Percentiles rank a stretch among this genome's conserved stretches.
phyloP scores from a whole-genome alignment of 2,329 filamentous ascomycete species.

The Esteya vermicola region DNA sequence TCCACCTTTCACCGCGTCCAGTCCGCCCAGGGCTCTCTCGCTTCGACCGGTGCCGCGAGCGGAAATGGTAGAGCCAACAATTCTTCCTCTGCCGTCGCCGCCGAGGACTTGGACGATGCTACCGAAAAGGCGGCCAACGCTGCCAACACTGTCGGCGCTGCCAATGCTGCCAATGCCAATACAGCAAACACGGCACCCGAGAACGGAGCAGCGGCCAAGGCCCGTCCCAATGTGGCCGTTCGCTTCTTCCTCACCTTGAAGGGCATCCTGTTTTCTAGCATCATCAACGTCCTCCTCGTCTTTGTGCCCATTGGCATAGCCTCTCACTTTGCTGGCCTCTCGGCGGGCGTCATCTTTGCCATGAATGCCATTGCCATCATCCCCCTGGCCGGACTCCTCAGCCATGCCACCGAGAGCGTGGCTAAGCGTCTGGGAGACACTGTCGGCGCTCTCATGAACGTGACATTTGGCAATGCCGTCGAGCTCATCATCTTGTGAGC shows the following conservation, averaged over 20 bases:
- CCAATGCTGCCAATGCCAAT: not conserved
- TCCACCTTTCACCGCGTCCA: not conserved
- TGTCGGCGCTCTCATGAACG: slow-evolving; percentile 76
- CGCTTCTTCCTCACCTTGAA: slow-evolving; percentile 29
- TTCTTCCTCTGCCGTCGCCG: not conserved
- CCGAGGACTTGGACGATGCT: not conserved
- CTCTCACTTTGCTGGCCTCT: slow-evolving; percentile 25
- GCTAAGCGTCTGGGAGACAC: slow-evolving; percentile 71
- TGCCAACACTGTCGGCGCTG: not conserved
- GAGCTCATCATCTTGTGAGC: slow-evolving; percentile 65
- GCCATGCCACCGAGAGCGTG: slow-evolving; percentile 79
- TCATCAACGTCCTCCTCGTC: slow-evolving; percentile 51
- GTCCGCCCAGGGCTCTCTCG: too few species aligned
- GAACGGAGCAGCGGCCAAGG: slow-evolving; percentile 1
- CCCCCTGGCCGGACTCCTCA: slow-evolving; percentile 68
- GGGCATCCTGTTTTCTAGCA: slow-evolving; percentile 45
- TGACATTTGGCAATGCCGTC: slow-evolving; percentile 83
- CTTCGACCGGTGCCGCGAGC: too few species aligned
- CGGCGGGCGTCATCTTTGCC: slow-evolving; percentile 37
- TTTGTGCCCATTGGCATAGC: slow-evolving; percentile 59
- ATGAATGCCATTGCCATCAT: slow-evolving; percentile 62
- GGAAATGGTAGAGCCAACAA: too few species aligned
- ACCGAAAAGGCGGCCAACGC: too few species aligned
- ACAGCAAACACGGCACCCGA: not conserved
- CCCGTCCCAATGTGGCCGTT: slow-evolving; percentile 8